phyloP scores from a whole-genome alignment of 441 rosid species.

The Eruca vesicaria region DNA sequence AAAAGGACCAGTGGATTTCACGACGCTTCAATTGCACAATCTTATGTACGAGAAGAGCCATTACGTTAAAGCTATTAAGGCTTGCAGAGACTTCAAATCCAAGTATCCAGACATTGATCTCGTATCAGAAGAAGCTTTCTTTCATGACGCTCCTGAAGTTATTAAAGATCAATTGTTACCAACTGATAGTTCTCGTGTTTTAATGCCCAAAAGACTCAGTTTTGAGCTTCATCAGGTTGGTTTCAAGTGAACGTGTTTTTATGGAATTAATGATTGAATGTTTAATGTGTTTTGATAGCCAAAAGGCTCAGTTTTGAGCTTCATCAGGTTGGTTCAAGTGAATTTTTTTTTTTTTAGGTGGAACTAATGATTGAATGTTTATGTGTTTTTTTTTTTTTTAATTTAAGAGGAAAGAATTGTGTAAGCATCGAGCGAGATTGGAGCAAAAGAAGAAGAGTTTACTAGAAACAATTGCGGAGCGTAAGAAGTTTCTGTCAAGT shows the following conservation, averaged over 20 bases:
- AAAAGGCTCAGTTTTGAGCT: conserved; percentile 86
- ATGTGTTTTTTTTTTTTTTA: conserved; percentile 18
- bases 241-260: not conserved
- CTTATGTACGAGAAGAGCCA: conserved; percentile 96
- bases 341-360: no score
- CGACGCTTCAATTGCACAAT: conserved; percentile 86
- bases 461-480: conserved; percentile 73
- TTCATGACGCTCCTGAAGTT: conserved; percentile 69
- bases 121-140: conserved; percentile 77
- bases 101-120: conserved; percentile 90
- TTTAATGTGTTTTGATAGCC: conserved; percentile 83
- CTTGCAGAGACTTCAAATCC: conserved; percentile 89
- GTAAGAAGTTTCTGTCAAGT: conserved; percentile 86
- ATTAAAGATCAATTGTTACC: conserved; percentile 54
- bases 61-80: conserved; percentile 86
- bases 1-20: conserved; percentile 85
- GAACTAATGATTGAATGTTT: not conserved
- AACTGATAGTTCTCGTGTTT: conserved; percentile 58
- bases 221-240: conserved; percentile 84
- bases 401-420: conserved; percentile 74
- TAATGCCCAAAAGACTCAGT: conserved; percentile 89
- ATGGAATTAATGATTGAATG: no score
- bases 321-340: conserved; percentile 54
- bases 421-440: conserved; percentile 73
- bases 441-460: conserved; percentile 73